These are phyloP conservation scores for Euphorbia lathyris DNA, from an alignment of 345 rosid species.

Conservation along the genomic window DNA sequence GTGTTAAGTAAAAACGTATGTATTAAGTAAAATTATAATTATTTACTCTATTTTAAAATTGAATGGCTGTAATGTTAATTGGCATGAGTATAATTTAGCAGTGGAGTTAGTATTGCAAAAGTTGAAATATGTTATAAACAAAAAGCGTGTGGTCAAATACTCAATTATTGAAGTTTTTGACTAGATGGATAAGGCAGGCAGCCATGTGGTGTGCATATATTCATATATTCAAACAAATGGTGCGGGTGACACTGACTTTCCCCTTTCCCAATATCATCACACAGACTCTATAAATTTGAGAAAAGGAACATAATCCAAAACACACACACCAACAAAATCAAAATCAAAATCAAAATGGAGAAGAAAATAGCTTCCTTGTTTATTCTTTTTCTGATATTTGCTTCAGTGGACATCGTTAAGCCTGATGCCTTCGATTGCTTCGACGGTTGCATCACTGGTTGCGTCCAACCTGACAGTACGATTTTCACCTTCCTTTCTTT, in stretches of 20 bases:
- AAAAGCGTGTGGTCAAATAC: too few species aligned
- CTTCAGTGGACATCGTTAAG: neutral
- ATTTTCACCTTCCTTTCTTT: neutral
- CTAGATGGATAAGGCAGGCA: neutral
- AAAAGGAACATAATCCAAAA: too few species aligned
- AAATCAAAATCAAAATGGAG: neutral
- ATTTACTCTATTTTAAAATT: too few species aligned
- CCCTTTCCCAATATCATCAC: neutral
- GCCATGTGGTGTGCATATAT: too few species aligned
- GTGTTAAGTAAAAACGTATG: too few species aligned
- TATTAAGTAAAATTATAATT: too few species aligned
- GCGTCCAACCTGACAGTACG: constrained; percentile 16
- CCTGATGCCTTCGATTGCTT: constrained; percentile 10
- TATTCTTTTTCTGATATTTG: neutral
- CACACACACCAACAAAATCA: neutral
- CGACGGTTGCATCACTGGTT: constrained; percentile 21
- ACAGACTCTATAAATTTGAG: too few species aligned
- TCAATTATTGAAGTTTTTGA: neutral
- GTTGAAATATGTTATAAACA: too few species aligned
- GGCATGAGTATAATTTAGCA: too few species aligned
- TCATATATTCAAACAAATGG: neutral
- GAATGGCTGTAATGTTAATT: too few species aligned
- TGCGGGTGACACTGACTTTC: neutral
- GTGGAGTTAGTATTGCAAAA: too few species aligned
- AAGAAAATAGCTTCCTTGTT: neutral